These are phyloP conservation scores for Pyracantha coccinea DNA, from an alignment of 331 rosid species.

Conservation along the genomic window DNA sequence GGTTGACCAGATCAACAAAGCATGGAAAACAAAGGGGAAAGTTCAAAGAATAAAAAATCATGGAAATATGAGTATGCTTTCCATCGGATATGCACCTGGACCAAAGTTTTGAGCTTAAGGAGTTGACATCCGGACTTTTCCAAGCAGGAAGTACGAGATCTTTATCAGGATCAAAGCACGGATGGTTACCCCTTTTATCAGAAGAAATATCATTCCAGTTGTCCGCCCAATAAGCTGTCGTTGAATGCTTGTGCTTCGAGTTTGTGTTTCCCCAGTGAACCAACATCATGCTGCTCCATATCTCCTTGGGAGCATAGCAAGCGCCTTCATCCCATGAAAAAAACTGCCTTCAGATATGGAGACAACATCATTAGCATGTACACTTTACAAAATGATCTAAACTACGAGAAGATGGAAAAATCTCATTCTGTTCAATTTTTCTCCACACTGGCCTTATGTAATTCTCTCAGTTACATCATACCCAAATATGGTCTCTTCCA, in stretches of 20 bases:
- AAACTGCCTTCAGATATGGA: conserved; percentile 60
- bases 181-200: conserved; percentile 66
- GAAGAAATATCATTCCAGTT: conserved; percentile 75
- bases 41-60: background rate
- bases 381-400: background rate
- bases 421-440: conserved; percentile 8
- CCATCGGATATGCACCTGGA: conserved; percentile 37
- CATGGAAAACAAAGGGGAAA: too few relatives aligned
- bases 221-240: conserved; percentile 95
- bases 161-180: conserved; percentile 89
- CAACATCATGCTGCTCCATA: conserved; percentile 97
- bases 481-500: conserved; percentile 98
- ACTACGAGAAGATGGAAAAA: conserved; percentile 1
- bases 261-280: conserved; percentile 99
- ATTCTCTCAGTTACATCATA: conserved; percentile 25
- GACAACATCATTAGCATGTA: conserved; percentile 30
- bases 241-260: conserved; percentile 79
- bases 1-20: background rate
- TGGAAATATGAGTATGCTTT: background rate
- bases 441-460: conserved; percentile 4
- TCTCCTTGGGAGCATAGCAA: conserved; percentile 99
- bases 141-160: conserved; percentile 99
- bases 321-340: conserved; percentile 99
- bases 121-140: conserved; percentile 68
- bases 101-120: conserved; percentile 61